phyloP scores from a whole-genome alignment of 768 basidiomycete species.

The Rhodotorula sphaerocarpa region DNA sequence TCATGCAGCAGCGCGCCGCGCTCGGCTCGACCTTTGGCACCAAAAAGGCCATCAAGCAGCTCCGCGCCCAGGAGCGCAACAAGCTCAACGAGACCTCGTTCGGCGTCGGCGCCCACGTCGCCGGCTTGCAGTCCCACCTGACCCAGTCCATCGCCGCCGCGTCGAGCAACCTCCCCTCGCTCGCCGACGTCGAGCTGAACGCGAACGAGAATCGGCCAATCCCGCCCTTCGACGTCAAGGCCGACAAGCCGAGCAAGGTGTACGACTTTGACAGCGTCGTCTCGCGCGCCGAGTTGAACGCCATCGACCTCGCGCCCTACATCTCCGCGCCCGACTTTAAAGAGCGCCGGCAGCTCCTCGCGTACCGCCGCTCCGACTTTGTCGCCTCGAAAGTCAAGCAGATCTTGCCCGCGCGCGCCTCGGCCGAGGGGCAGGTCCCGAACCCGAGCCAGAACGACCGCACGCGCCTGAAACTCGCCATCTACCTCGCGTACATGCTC shows the following conservation, averaged over 20 bases:
- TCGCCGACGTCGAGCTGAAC: constrained; percentile 13
- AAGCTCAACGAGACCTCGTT: constrained; percentile 80
- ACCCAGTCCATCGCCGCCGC: constrained; percentile 73
- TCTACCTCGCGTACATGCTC: constrained; percentile 77
- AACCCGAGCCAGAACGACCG: constrained; percentile 37
- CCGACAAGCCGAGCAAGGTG: constrained; percentile 60
- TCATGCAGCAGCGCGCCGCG: constrained; percentile 47
- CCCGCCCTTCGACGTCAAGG: constrained; percentile 62
- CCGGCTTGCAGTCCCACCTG: constrained; percentile 49
- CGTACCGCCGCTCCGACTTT: constrained; percentile 61
- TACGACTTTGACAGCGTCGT: constrained; percentile 55
- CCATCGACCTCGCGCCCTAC: constrained; percentile 55
- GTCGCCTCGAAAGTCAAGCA: constrained; percentile 57
- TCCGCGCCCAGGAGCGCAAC: constrained; percentile 78
- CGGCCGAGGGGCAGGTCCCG: constrained; percentile 35
- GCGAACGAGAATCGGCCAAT: constrained; percentile 53
- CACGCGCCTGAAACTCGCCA: constrained; percentile 52
- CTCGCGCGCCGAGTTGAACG: constrained; percentile 75
- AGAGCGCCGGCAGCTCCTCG: constrained; percentile 55
- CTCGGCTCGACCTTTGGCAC: constrained; percentile 91
- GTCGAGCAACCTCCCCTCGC: constrained; percentile 59
- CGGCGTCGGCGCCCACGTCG: constrained; percentile 60
- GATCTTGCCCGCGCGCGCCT: constrained; percentile 42
- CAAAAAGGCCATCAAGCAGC: constrained; percentile 80
- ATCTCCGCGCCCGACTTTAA: constrained; percentile 50